Percentiles rank a stretch among this genome's conserved stretches.
These are phyloP conservation scores for Trichoderma breve DNA, from an alignment of 2,329 filamentous ascomycete genomes.

Conservation along the genomic window DNA sequence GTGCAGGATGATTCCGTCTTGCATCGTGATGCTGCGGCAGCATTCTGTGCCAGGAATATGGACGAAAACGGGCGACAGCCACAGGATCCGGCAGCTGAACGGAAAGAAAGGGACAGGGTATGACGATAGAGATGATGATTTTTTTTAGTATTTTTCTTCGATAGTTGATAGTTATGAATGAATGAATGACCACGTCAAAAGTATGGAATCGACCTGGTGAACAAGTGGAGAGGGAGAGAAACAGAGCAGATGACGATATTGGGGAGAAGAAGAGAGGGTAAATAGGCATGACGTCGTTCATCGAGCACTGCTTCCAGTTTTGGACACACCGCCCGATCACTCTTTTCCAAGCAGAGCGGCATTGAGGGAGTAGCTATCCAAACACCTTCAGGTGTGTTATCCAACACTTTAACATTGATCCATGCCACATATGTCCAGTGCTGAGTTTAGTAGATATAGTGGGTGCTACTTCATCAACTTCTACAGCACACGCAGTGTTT, in stretches of 20 bases:
- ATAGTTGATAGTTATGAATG: background rate
- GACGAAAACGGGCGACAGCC: background rate
- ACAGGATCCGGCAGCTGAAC: background rate
- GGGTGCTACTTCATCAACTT: background rate
- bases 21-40: constrained; percentile 28
- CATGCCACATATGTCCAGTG: background rate
- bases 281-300: background rate
- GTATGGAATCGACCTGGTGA: background rate
- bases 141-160: background rate
- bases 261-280: background rate
- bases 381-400: background rate
- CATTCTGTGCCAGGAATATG: constrained; percentile 29
- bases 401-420: background rate
- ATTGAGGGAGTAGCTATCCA: background rate
- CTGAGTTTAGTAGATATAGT: background rate
- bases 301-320: background rate
- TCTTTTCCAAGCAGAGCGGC: background rate
- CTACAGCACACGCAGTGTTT: background rate
- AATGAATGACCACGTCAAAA: constrained; percentile 12
- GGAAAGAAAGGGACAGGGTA: background rate
- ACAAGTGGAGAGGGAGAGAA: background rate
- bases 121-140: background rate
- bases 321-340: background rate
- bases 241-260: background rate
- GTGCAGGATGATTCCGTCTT: constrained; percentile 29